A percentile compares a stretch with the other conserved stretches of the same genome.
These are phyloP conservation scores for Podospora bellae-mahoneyi DNA, from an alignment of 495 filamentous ascomycete genomes.

Conservation along the genomic window DNA sequence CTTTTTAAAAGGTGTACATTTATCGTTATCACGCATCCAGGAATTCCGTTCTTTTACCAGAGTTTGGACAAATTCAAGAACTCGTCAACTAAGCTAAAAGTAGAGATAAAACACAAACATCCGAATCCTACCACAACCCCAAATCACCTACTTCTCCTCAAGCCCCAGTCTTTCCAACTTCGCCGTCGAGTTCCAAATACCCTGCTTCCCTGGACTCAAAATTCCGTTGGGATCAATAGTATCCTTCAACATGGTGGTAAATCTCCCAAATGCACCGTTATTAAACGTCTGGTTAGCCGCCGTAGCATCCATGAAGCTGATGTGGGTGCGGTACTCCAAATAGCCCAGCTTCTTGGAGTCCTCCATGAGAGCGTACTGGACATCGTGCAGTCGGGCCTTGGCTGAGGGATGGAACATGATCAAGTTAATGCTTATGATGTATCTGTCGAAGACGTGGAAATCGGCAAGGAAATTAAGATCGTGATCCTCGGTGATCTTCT, in stretches of 20 bases:
- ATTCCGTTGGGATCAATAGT: slow-evolving; percentile 56
- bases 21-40: too few relatives aligned
- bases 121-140: too few relatives aligned
- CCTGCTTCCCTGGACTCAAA: slow-evolving; percentile 51
- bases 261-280: slow-evolving; percentile 46
- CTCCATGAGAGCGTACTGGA: background rate
- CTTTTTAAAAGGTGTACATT: too few relatives aligned
- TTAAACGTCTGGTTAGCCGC: slow-evolving; percentile 53
- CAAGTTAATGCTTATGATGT: slow-evolving; percentile 17
- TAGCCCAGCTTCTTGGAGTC: slow-evolving; percentile 33
- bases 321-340: slow-evolving; percentile 56
- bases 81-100: too few relatives aligned
- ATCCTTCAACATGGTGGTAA: slow-evolving; percentile 54
- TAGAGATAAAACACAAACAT: too few relatives aligned
- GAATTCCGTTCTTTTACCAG: too few relatives aligned
- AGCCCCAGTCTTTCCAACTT: background rate
- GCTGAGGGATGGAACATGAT: background rate
- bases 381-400: background rate
- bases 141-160: background rate
- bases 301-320: slow-evolving; percentile 54
- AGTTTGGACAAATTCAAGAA: too few relatives aligned
- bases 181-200: slow-evolving; percentile 41
- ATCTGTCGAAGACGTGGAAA: background rate
- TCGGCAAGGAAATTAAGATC: background rate
- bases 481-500: background rate